phyloP scores from a whole-genome alignment of 768 basidiomycete genomes.

The Roridomyces roridus region DNA sequence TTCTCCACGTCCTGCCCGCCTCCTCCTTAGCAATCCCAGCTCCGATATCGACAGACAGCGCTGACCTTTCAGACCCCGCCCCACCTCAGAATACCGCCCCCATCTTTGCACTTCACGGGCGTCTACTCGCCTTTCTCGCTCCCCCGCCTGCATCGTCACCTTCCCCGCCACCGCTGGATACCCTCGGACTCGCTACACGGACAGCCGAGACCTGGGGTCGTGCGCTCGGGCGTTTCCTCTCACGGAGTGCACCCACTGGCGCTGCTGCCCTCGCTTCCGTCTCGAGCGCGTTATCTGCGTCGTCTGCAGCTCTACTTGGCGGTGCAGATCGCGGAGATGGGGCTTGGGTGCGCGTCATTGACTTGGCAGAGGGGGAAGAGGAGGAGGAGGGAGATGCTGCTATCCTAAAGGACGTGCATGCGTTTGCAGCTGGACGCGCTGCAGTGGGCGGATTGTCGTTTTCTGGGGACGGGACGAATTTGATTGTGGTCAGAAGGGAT shows the following conservation, averaged over 20 bases:
- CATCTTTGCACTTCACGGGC: conserved; percentile 15
- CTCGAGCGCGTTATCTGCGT: not conserved
- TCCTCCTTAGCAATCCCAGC: conserved; percentile 12
- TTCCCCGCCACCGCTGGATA: not conserved
- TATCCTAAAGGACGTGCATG: conserved; percentile 7
- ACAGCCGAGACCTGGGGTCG: not conserved
- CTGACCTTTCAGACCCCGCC: not conserved
- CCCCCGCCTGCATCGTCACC: not conserved
- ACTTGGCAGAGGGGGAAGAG: not conserved
- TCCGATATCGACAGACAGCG: not conserved
- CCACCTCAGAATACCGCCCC: conserved; percentile 12
- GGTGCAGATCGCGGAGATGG: not conserved
- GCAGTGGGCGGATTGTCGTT: conserved; percentile 14
- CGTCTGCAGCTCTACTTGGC: not conserved
- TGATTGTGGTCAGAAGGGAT: conserved; percentile 19
- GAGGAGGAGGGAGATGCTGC: not conserved
- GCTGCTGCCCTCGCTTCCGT: not conserved
- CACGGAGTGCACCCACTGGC: conserved; percentile 15
- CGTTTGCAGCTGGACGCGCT: conserved; percentile 8
- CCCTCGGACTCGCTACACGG: not conserved
- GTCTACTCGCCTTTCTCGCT: conserved; percentile 23
- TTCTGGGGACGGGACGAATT: conserved; percentile 6
- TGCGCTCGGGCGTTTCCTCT: conserved; percentile 38
- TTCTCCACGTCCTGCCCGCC: conserved; percentile 26
- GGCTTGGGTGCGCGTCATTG: conserved; percentile 19